Conservation (phyloP, 164 flowering plant species). For the Vitis labrusca region DNA sequence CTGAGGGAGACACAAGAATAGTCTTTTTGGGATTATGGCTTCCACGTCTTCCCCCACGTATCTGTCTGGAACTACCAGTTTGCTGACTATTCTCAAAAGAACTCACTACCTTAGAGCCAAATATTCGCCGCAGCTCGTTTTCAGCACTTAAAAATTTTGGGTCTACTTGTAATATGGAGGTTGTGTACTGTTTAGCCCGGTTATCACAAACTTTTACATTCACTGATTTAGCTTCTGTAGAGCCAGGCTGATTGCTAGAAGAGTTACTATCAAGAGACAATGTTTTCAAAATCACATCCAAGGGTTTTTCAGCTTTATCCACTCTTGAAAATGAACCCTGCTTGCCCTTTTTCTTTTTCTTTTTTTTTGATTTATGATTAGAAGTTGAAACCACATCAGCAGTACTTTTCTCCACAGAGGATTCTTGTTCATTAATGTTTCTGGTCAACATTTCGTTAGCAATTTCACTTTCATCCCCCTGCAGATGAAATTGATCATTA, state of each 20-base stretch:
- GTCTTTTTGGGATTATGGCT: constrained; percentile 56
- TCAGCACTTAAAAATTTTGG: constrained; percentile 82
- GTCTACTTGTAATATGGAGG: constrained; percentile 56
- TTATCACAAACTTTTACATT: constrained; percentile 18
- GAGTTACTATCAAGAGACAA: constrained; percentile 38
- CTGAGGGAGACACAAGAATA: constrained; percentile 67
- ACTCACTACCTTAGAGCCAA: constrained; percentile 90
- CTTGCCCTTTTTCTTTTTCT: constrained; percentile 76
- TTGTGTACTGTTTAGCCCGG: constrained; percentile 22
- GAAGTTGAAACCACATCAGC: constrained; percentile 21
- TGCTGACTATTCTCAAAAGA: constrained; percentile 67
- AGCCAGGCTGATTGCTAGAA: constrained; percentile 21
- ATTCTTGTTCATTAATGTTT: constrained; percentile 23
- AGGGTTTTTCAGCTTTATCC: constrained; percentile 25
- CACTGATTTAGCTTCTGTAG: constrained; percentile 23
- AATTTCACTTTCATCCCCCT: constrained; percentile 38
- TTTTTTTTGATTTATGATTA: constrained; percentile 57
- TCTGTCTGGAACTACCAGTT: constrained; percentile 60
- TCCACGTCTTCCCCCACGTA: constrained; percentile 79
- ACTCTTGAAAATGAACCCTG: constrained; percentile 26
- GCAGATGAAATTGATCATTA: constrained; percentile 13
- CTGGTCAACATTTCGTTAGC: constrained; percentile 20
- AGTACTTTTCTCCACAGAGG: constrained; percentile 17
- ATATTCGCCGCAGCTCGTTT: constrained; percentile 84
- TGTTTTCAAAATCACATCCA: constrained; percentile 46